These are phyloP conservation scores for Mucor racemosus DNA, from an alignment of 371 early-diverging fungal species.

Conservation along the genomic window DNA sequence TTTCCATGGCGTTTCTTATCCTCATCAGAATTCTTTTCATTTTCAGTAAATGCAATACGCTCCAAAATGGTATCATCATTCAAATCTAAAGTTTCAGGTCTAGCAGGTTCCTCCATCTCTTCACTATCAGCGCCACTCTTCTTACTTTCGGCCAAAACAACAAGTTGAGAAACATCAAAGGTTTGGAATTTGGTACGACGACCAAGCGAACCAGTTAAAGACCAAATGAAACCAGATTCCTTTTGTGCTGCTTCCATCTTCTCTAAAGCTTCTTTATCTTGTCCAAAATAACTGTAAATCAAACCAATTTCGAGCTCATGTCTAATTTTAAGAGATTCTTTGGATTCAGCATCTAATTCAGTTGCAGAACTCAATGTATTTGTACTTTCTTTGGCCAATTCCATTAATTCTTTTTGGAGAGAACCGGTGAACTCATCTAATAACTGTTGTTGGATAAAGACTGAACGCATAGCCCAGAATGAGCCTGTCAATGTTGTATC, in stretches of 20 bases:
- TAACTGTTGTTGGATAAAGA: constrained; percentile 83
- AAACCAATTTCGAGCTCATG: constrained; percentile 80
- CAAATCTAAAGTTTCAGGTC: constrained; percentile 75
- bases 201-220: constrained; percentile 88
- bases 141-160: constrained; percentile 86
- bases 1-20: constrained; percentile 53
- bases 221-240: constrained; percentile 81
- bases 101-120: constrained; percentile 22
- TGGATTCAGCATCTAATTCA: constrained; percentile 12
- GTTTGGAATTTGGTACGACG: constrained; percentile 93
- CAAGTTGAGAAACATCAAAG: constrained; percentile 86
- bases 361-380: constrained; percentile 16
- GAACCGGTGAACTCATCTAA: constrained; percentile 86
- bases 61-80: constrained; percentile 95
- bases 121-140: constrained; percentile 21
- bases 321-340: constrained; percentile 59
- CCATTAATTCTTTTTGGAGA: constrained; percentile 56
- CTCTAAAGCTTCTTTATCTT: constrained; percentile 72
- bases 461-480: constrained; percentile 82
- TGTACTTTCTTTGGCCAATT: constrained; percentile 34
- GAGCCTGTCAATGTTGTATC: constrained; percentile 36
- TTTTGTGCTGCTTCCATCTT: constrained; percentile 75
- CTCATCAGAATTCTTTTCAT: constrained; percentile 45
- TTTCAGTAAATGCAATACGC: constrained; percentile 65
- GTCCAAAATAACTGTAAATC: constrained; percentile 74